Conservation (phyloP, 1,284 basidiomycete species). For the Trichosporon inkin region DNA sequence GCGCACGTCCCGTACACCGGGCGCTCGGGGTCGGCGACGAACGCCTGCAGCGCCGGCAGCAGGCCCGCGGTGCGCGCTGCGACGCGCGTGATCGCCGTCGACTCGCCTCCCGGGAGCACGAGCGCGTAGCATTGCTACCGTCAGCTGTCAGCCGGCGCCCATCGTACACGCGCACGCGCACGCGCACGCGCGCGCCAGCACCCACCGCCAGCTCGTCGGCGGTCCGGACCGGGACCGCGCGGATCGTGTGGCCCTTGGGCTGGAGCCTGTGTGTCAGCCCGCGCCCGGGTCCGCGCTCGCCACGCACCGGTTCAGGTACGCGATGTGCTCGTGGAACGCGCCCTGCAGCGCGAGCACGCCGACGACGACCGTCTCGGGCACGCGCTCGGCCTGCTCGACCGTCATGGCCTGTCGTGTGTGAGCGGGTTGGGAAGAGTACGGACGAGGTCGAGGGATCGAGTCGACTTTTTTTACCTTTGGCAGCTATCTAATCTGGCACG, state of each 20-base stretch:
- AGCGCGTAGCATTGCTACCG: constrained; percentile 66
- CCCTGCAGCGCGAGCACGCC: constrained; percentile 71
- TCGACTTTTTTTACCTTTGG: no score
- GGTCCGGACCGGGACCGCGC: constrained; percentile 62
- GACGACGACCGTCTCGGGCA: constrained; percentile 12
- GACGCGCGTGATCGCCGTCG: constrained; percentile 80
- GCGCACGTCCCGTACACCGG: constrained; percentile 97
- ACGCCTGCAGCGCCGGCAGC: constrained; percentile 71
- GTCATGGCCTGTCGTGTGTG: constrained; percentile 11
- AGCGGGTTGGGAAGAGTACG: no score
- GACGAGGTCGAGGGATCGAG: background rate
- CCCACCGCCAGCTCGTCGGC: constrained; percentile 62
- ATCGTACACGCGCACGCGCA: no score
- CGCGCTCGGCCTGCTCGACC: background rate
- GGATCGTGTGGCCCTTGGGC: constrained; percentile 26
- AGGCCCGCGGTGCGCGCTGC: constrained; percentile 75
- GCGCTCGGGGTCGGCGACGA: constrained; percentile 58
- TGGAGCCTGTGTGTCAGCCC: constrained; percentile 25
- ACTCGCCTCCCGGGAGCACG: constrained; percentile 89
- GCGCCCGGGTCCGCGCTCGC: background rate
- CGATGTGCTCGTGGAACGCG: constrained; percentile 80
- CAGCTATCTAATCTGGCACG: no score
- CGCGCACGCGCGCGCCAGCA: no score
- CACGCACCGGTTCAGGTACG: constrained; percentile 43
- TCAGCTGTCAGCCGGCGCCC: no score